Evolutionary conservation across 2,329 filamentous ascomycete genomes (phyloP).

Genomic region (Periconia sp.): DNA sequence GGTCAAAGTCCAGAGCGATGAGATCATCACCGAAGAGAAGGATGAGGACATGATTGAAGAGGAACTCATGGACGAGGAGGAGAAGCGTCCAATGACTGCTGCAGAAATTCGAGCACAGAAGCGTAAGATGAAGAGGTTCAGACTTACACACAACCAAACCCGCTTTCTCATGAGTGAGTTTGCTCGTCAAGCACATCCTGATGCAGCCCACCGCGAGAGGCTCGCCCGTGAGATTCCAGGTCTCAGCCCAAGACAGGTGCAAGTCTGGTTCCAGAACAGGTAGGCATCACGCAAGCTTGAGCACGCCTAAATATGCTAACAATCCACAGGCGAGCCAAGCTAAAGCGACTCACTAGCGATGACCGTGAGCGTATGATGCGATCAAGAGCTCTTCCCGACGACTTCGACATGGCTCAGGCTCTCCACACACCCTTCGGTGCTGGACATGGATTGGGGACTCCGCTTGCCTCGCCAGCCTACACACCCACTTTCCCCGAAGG

Average conservation of each 20-base stretch:
- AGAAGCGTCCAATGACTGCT: constrained; percentile 47
- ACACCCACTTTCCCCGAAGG: constrained; percentile 49
- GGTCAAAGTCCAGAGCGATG: constrained; percentile 42
- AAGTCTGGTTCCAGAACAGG: constrained; percentile 99
- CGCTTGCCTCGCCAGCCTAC: constrained; percentile 51
- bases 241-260: constrained; percentile 86
- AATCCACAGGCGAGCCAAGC: constrained; percentile 56
- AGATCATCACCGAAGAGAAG: constrained; percentile 44
- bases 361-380: constrained; percentile 64
- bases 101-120: constrained; percentile 53
- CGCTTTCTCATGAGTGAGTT: constrained; percentile 97
- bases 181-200: constrained; percentile 88
- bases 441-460: constrained; percentile 48
- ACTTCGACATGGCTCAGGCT: constrained; percentile 62
- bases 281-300: constrained; percentile 48
- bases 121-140: constrained; percentile 72
- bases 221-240: constrained; percentile 89
- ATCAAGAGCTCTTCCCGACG: constrained; percentile 60
- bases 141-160: constrained; percentile 95
- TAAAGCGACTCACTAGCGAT: constrained; percentile 63
- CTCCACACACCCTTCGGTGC: constrained; percentile 57
- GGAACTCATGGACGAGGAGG: constrained; percentile 31
- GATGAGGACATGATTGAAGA: constrained; percentile 20
- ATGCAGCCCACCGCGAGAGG: constrained; percentile 85
- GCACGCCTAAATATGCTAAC: constrained; percentile 15